Percentiles rank a stretch among this genome's conserved stretches.
phyloP scores from a whole-genome alignment of 2,329 filamentous ascomycete genomes.

The Remersonia thermophila region DNA sequence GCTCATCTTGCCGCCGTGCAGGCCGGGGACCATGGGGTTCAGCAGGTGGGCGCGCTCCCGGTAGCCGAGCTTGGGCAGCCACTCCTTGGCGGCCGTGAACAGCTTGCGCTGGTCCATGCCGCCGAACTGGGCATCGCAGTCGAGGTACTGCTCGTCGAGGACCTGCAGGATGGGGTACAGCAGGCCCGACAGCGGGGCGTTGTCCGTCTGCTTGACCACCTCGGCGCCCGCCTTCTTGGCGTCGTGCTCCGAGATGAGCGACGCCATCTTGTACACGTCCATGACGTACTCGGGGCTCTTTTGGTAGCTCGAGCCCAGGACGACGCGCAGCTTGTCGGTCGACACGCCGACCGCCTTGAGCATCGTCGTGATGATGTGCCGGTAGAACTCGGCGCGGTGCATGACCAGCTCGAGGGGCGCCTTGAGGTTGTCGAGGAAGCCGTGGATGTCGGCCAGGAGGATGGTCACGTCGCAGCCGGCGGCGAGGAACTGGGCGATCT shows the following conservation, averaged over 20 bases:
- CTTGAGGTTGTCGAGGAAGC: slow-evolving; percentile 73
- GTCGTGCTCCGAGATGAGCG: slow-evolving; percentile 61
- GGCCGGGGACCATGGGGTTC: slow-evolving; percentile 72
- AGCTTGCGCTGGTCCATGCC: slow-evolving; percentile 82
- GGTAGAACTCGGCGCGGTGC: slow-evolving; percentile 74
- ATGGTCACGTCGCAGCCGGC: slow-evolving; percentile 75
- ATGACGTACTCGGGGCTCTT: slow-evolving; percentile 61
- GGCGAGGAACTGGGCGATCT: slow-evolving; percentile 76
- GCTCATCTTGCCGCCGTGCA: slow-evolving; percentile 79
- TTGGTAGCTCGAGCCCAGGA: slow-evolving; percentile 78
- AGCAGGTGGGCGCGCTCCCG: slow-evolving; percentile 49
- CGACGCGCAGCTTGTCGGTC: slow-evolving; percentile 67
- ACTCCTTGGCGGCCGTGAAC: slow-evolving; percentile 74
- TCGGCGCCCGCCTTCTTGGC: slow-evolving; percentile 86
- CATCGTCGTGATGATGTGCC: slow-evolving; percentile 58
- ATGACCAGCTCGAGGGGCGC: slow-evolving; percentile 81
- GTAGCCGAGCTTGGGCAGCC: slow-evolving; percentile 77
- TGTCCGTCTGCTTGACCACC: slow-evolving; percentile 82
- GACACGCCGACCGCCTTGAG: slow-evolving; percentile 68
- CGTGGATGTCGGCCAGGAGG: slow-evolving; percentile 62
- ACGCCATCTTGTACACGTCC: slow-evolving; percentile 71
- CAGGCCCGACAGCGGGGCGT: slow-evolving; percentile 60
- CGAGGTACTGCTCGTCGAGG: slow-evolving; percentile 80
- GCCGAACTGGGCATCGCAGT: slow-evolving; percentile 80
- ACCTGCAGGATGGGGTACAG: slow-evolving; percentile 83